phyloP scores from a whole-genome alignment of 2,329 filamentous ascomycete species.

The Sporothrix curviconia region DNA sequence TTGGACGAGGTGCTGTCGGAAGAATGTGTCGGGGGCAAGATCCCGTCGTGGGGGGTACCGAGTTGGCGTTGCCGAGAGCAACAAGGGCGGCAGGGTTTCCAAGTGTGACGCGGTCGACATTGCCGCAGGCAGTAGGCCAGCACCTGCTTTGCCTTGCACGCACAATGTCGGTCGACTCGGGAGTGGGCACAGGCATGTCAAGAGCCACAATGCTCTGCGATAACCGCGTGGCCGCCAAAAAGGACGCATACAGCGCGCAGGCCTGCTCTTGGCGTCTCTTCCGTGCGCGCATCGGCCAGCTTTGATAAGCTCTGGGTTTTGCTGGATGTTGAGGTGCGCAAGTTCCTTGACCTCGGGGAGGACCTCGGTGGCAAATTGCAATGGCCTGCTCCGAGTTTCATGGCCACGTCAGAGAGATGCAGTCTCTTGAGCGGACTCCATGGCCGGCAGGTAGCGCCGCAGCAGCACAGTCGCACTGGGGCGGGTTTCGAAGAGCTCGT shows the following conservation, averaged over 20 bases:
- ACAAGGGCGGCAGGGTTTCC: conserved; percentile 30
- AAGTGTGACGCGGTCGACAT: conserved; percentile 74
- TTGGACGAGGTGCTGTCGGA: not conserved
- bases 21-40: conserved; percentile 16
- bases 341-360: conserved; percentile 75
- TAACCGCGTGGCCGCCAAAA: conserved; percentile 79
- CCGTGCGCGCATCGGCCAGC: conserved; percentile 68
- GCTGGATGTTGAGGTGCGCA: conserved; percentile 79
- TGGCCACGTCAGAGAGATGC: conserved; percentile 75
- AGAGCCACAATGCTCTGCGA: conserved; percentile 80
- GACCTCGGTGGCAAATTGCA: conserved; percentile 80
- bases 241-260: conserved; percentile 83
- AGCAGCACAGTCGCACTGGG: conserved; percentile 70
- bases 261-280: conserved; percentile 84
- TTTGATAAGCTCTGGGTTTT: conserved; percentile 68
- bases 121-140: conserved; percentile 87
- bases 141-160: conserved; percentile 92
- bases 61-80: conserved; percentile 35
- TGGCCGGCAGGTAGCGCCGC: conserved; percentile 71
- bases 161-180: conserved; percentile 80
- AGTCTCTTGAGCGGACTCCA: conserved; percentile 73
- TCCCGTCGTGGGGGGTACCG: conserved; percentile 14
- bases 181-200: conserved; percentile 80
- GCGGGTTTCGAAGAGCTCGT: conserved; percentile 64
- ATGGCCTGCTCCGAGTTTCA: conserved; percentile 86